Conservation (phyloP, 2,329 filamentous ascomycete genomes). For the Polychaeton citri region DNA sequence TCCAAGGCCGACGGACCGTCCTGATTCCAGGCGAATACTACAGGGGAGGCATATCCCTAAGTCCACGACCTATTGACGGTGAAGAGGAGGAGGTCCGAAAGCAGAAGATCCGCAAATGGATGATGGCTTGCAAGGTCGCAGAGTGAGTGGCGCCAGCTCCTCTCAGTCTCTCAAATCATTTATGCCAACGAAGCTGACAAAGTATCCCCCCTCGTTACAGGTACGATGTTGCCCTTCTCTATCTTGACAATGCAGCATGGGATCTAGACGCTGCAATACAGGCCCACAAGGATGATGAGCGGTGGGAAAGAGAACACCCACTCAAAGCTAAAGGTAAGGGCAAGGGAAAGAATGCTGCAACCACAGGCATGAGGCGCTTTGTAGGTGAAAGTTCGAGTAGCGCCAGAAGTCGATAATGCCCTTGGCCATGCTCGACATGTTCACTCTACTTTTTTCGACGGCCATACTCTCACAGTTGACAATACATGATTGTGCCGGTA, state of each 20-base stretch:
- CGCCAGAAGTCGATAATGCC: not conserved
- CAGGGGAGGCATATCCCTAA: conserved; percentile 52
- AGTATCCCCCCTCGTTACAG: conserved; percentile 27
- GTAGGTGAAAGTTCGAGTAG: conserved; percentile 11
- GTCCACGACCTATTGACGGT: conserved; percentile 56
- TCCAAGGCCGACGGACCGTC: conserved; percentile 55
- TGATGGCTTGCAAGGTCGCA: conserved; percentile 63
- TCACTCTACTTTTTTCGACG: no score
- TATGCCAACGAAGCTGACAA: conserved; percentile 22
- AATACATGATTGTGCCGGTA: no score
- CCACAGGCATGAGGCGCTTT: conserved; percentile 22
- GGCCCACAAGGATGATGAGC: conserved; percentile 56
- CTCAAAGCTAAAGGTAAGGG: conserved; percentile 34
- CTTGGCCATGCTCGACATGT: not conserved
- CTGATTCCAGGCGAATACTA: conserved; percentile 60
- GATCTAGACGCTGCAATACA: conserved; percentile 52
- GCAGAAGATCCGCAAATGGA: conserved; percentile 58
- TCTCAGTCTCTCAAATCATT: not conserved
- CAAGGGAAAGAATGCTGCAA: conserved; percentile 11
- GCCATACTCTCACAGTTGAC: no score
- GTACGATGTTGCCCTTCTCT: conserved; percentile 59
- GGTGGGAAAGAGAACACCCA: conserved; percentile 60
- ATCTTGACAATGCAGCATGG: conserved; percentile 57
- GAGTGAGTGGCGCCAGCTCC: conserved; percentile 41
- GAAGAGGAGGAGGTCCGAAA: conserved; percentile 63